Base-by-base conservation (phyloP, 495 filamentous ascomycete genomes). In the Saxophila tyrrhenica region DNA sequence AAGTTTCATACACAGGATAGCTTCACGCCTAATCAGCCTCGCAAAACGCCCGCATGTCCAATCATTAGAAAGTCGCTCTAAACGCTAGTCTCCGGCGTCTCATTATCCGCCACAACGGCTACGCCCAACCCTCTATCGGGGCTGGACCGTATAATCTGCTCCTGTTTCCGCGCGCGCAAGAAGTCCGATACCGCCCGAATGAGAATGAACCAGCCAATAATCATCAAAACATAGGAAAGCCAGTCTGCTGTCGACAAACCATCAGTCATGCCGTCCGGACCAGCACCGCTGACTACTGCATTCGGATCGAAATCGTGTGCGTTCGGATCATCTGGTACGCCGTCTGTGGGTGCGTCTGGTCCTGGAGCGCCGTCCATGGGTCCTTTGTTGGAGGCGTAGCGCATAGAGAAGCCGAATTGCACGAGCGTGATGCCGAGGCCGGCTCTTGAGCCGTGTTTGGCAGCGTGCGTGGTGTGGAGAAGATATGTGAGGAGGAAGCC, bases 401-500 rank as follows among this genome's bases (percentile, higher is more conserved):
- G 90, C 89, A 97, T 92, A 58, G 84, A 85, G 69, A 98, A 97
- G 17, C 92, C 92, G 63, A 89, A 94, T 68, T 95, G 89, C 50
- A 98, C 86, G n/a, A 98, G 78, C 1, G 87, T 95, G 52, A 98
- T 88, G 41, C 94, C 92, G 56, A 98, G 82, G 41, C 92, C 92
- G 47, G 90, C 89, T 65, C 86, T 82, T 49, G 89, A 94, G 46
- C 92, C 92, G 64, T 98, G 95, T 73, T 97, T 97, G 55, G 92
- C 94, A 15, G 92, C 92, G 68, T 98, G 92, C 10, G 89, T 95
- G 39, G 92, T 96, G 74, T 97, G 94, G 1, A 98, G 78, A 58
- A 98, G 87, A 68, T 97, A 97, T 32, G 94, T 97, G 63, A 98
- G 83, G 21, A 98, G 81, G 75, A 98, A 98, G 43, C 94, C 92